Evolutionary conservation across 2,329 filamentous ascomycete species (phyloP), one percentile per base, ranked within the genome.

Genomic region (Decorospora gaudefroyi): DNA sequence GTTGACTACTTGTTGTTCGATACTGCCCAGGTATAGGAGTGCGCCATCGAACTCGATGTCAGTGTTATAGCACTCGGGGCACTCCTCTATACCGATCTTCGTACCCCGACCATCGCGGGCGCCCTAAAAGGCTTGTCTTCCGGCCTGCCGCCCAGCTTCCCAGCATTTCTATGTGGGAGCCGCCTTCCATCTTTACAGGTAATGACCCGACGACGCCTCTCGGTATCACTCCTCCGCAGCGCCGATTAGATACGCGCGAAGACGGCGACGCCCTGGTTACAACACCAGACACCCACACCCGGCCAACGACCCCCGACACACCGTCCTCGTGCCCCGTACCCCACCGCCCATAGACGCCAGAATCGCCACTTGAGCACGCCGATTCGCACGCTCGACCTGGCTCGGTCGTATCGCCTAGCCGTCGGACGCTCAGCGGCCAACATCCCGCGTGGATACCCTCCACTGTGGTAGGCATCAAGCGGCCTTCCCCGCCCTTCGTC

Each of bases 381-480:
- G 44, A 46, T 19, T 31, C 34, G 26, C 39, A 36, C 40, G 45
- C 33, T 25, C 54, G 33, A 31, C 51, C 49, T 17, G 46, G 27
- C 35, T 52, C 55, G 34, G 46, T 49, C 38, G 38, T 51, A 15
- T 46, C 46, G 23, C 42, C 32, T 33, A 36, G 35, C 36, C 43
- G 40, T 27, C 37, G 48, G 22, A 39, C 27, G 11, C 32, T 23
- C 34, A 30, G 25, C 17, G 44, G 37, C 31, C 32, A 17, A 10
- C 42, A 34, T 9, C 13, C 28, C 12, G 32, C 47, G 4, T 51
- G 27, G 21, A 59, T 60, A 10, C 58, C 57, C 28, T 50, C 58
- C 21, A 40, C 53, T 3, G 36, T 56, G 17, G 47, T 53, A 19
- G 58, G 62, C n/a, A 53, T 25, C 27, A 66, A 66, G 46, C 57